These are phyloP conservation scores for Circinella minor DNA, from an alignment of 371 early-diverging fungal species.

Conservation along the genomic window DNA sequence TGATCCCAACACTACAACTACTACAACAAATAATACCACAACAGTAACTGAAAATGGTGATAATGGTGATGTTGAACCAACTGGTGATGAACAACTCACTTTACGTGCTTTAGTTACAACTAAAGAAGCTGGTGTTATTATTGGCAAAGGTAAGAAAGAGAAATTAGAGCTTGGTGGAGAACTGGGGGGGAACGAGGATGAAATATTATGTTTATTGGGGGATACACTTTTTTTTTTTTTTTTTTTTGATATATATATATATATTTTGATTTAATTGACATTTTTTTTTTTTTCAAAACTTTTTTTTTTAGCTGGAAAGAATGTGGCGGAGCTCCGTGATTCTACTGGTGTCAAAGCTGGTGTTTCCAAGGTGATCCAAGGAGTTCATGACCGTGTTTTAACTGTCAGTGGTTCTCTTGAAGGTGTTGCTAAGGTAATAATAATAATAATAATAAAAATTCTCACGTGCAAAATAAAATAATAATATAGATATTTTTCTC, in stretches of 20 bases:
- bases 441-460: neutral
- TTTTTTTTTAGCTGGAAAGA: constrained; percentile 65
- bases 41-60: constrained; percentile 4
- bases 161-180: neutral
- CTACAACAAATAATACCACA: too few relatives aligned
- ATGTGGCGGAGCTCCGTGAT: constrained; percentile 85
- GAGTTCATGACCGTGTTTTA: constrained; percentile 86
- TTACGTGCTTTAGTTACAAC: constrained; percentile 87
- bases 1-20: constrained; percentile 5
- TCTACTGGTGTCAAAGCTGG: constrained; percentile 83
- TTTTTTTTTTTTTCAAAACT: neutral
- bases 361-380: constrained; percentile 87
- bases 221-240: too few relatives aligned
- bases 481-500: neutral
- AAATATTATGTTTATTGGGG: too few relatives aligned
- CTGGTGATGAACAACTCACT: constrained; percentile 53
- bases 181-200: neutral
- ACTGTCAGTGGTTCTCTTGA: constrained; percentile 82
- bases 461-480: neutral
- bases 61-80: constrained; percentile 5
- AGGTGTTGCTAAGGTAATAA: constrained; percentile 69
- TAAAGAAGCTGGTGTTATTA: constrained; percentile 94
- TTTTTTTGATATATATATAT: neutral
- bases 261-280: neutral
- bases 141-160: constrained; percentile 70